These are phyloP conservation scores for Rhizophagus clarus DNA, from an alignment of 192 early-diverging fungal species.

Conservation along the genomic window DNA sequence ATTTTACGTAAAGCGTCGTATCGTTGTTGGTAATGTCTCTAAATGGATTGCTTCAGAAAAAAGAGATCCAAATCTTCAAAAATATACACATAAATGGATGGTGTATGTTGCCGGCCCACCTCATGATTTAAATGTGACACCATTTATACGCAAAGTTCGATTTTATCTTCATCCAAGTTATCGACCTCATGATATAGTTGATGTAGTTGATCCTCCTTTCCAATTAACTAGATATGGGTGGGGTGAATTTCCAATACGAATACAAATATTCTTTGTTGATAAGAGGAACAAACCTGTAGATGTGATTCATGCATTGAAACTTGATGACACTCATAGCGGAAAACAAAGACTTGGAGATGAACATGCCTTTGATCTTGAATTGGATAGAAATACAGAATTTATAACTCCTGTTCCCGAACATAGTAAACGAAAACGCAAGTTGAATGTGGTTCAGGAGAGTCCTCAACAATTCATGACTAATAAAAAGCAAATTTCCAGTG, in stretches of 20 bases:
- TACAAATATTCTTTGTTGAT: conserved; percentile 83
- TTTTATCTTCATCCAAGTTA: conserved; percentile 91
- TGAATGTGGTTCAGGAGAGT: background rate
- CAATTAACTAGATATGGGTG: conserved; percentile 88
- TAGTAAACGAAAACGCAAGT: background rate
- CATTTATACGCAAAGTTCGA: conserved; percentile 79
- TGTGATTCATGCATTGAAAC: conserved; percentile 77
- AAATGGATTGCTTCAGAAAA: conserved; percentile 64
- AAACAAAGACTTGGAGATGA: conserved; percentile 73
- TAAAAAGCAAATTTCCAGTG: conserved; percentile 2
- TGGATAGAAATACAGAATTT: conserved; percentile 82
- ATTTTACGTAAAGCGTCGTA: conserved; percentile 70
- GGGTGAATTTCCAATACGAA: conserved; percentile 90
- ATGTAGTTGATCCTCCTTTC: conserved; percentile 76
- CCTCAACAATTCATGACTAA: background rate
- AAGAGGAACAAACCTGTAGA: conserved; percentile 83
- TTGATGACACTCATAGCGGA: conserved; percentile 75
- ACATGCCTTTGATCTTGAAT: conserved; percentile 75
- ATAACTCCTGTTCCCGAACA: conserved; percentile 26
- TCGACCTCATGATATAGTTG: conserved; percentile 85
- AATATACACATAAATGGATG: conserved; percentile 89
- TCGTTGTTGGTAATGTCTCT: conserved; percentile 75
- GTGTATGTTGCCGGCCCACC: conserved; percentile 75
- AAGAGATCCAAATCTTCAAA: conserved; percentile 55
- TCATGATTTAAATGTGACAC: conserved; percentile 47